Base-by-base conservation (phyloP, 2,329 filamentous ascomycete genomes). In the Chrysoporthe deuterocubensis region DNA sequence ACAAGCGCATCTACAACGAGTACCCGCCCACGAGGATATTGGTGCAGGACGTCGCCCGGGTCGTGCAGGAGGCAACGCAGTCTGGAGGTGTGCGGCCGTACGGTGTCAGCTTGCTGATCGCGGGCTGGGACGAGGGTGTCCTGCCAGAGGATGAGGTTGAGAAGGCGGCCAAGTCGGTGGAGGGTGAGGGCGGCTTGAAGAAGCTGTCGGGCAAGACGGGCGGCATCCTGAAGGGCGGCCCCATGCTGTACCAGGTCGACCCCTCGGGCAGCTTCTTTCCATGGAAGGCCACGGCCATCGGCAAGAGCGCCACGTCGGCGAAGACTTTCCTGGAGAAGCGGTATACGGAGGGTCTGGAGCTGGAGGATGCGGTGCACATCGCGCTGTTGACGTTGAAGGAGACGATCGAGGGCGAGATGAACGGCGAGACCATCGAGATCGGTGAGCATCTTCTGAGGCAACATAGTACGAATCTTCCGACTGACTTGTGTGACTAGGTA, bases 1-100 rank as follows among this genome's bases (percentile, higher is more conserved):
- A 99, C 90, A 99, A 99, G 89, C 93, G 96, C 81, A 94, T 99
- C 84, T 99, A 99, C 87, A 99, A 99, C 83, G 96, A 99, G 84
- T 99, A 99, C 84, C 96, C 96, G n/a, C 96, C 96, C 6, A 99
- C 96, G 67, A 90, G 96, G 80, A 99, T 99, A 91, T 88, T 99
- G 83, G 96, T 99, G 67, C 96, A 99, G 82, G 96, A 99, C 77
- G 94, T 99, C 67, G 96, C 96, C 69, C 89, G 94, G 72, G 95
- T 98, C 73, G 97, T 99, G 91, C 96, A 99, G 83, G 96, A 99
- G 83, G 96, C 96, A 70, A 99, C 96, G 69, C 96, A 99, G 82
- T 97, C 93, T 50, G 96, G 96, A 78, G 96, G 96, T 89, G 95
- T 99, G 71, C 88, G 96, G 72, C 96, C 96, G 59, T 99, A 98